A percentile compares a stretch with the other conserved stretches of the same genome.
Evolutionary conservation across 352 stramenopile species (phyloP).

Genomic region (Pythium guiyangense): DNA sequence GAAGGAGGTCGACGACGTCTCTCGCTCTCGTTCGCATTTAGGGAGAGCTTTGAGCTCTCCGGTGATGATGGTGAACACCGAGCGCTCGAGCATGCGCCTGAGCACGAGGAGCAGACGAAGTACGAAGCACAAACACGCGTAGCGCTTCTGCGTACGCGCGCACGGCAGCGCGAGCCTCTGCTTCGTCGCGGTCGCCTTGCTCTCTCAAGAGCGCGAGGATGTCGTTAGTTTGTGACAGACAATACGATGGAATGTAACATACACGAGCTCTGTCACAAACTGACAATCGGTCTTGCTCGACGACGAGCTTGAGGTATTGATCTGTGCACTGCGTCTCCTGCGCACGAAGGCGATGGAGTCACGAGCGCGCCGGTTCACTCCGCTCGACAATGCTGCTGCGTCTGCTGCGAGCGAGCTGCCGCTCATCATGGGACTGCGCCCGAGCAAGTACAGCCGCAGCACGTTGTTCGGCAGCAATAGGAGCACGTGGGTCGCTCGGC

Average conservation of each 20-base stretch:
- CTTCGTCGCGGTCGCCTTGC: too few relatives aligned
- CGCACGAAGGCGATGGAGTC: constrained; percentile 31
- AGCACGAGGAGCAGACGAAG: too few relatives aligned
- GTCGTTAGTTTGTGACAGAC: too few relatives aligned
- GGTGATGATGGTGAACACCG: too few relatives aligned
- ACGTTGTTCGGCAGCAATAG: constrained; percentile 1
- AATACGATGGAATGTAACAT: too few relatives aligned
- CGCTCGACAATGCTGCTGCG: constrained; percentile 7
- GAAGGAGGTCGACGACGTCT: neutral
- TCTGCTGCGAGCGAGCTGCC: constrained; percentile 11
- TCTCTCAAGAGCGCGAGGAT: too few relatives aligned
- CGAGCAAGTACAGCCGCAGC: neutral
- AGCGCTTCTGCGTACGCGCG: neutral
- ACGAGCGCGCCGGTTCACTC: constrained; percentile 26
- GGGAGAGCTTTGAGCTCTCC: too few relatives aligned
- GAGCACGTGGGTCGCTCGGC: constrained; percentile 32
- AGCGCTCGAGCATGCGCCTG: too few relatives aligned
- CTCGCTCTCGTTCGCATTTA: too few relatives aligned
- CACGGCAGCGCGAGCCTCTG: too few relatives aligned
- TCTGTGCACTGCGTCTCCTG: neutral
- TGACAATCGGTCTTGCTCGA: neutral
- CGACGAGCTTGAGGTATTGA: neutral
- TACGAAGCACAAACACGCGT: too few relatives aligned
- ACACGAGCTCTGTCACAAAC: too few relatives aligned
- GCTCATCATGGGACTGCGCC: neutral